phyloP scores from a whole-genome alignment of 2,329 filamentous ascomycete genomes.

The Scleromitrula shiraiana region DNA sequence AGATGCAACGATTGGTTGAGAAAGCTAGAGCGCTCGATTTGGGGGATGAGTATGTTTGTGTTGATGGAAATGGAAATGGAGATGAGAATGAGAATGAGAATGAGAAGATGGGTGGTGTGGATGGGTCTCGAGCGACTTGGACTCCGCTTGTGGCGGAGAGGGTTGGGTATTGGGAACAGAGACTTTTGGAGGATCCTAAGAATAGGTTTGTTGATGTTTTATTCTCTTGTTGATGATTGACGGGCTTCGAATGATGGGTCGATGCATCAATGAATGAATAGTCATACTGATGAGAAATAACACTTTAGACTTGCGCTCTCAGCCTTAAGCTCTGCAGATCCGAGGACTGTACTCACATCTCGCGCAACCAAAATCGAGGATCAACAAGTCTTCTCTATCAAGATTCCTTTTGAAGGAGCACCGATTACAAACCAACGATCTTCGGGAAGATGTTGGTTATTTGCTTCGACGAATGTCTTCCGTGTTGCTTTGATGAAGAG shows the following conservation, averaged over 20 bases:
- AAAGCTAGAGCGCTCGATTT: neutral
- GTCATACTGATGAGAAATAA: neutral
- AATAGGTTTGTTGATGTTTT: constrained; percentile 41
- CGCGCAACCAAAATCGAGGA: constrained; percentile 56
- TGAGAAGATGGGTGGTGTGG: neutral
- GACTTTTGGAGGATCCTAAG: constrained; percentile 56
- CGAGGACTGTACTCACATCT: constrained; percentile 57
- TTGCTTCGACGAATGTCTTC: constrained; percentile 86
- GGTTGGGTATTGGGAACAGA: constrained; percentile 51
- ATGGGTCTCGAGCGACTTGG: constrained; percentile 30
- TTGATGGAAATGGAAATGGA: constrained; percentile 38
- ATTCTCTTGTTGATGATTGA: neutral
- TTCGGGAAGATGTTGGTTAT: constrained; percentile 85
- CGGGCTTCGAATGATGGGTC: too few species aligned
- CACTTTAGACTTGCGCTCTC: constrained; percentile 60
- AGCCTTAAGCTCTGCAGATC: constrained; percentile 60
- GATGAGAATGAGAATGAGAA: too few species aligned
- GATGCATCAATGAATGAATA: too few species aligned
- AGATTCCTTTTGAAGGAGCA: constrained; percentile 71
- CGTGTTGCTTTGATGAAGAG: constrained; percentile 81
- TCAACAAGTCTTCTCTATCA: constrained; percentile 75
- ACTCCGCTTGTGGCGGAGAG: constrained; percentile 40
- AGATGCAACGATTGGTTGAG: neutral
- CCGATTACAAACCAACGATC: constrained; percentile 80
- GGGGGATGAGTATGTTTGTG: constrained; percentile 39